Evolutionary conservation across 2,329 filamentous ascomycete species (phyloP).

Genomic region (Fusarium penzigii): DNA sequence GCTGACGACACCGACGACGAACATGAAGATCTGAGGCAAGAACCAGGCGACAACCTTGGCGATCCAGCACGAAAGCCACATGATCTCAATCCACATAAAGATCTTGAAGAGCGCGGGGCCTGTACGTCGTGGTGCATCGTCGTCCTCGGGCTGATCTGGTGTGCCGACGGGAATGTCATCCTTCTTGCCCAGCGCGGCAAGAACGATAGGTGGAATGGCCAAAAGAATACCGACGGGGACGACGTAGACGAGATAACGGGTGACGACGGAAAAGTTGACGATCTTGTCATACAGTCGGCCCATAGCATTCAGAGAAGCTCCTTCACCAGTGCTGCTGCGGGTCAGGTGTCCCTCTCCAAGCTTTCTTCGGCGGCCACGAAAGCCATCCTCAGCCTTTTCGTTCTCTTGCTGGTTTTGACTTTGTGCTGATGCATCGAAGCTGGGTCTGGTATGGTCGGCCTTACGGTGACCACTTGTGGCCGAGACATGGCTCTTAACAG

Average conservation of each 20-base stretch:
- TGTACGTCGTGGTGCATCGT: slow-evolving; percentile 7
- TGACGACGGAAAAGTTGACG: slow-evolving; percentile 62
- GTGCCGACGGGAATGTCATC: slow-evolving; percentile 18
- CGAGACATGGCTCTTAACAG: slow-evolving; percentile 56
- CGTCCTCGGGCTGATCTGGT: slow-evolving; percentile 3
- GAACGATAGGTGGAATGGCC: slow-evolving; percentile 61
- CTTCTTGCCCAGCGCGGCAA: slow-evolving; percentile 43
- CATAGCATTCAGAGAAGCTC: slow-evolving; percentile 62
- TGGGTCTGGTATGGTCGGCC: slow-evolving; percentile 34
- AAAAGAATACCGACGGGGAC: slow-evolving; percentile 63
- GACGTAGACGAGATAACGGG: slow-evolving; percentile 68
- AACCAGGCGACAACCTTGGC: slow-evolving; percentile 65
- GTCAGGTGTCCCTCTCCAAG: slow-evolving; percentile 40
- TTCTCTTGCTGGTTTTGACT: slow-evolving; percentile 30
- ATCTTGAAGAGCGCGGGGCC: slow-evolving; percentile 59
- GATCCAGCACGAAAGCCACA: slow-evolving; percentile 68
- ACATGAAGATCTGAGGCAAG: slow-evolving; percentile 65
- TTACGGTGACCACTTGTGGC: slow-evolving; percentile 53
- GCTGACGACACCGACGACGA: slow-evolving; percentile 68
- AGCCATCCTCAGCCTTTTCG: slow-evolving; percentile 48
- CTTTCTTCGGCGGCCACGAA: slow-evolving; percentile 52
- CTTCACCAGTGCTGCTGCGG: slow-evolving; percentile 53
- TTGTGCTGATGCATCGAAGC: slow-evolving; percentile 32
- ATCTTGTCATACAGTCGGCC: slow-evolving; percentile 67
- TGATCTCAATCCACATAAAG: slow-evolving; percentile 69